Evolutionary conservation across 1,139 yeast genomes (phyloP), one percentile per base, ranked within the genome.

Genomic region (Kodamaea anthophila): DNA sequence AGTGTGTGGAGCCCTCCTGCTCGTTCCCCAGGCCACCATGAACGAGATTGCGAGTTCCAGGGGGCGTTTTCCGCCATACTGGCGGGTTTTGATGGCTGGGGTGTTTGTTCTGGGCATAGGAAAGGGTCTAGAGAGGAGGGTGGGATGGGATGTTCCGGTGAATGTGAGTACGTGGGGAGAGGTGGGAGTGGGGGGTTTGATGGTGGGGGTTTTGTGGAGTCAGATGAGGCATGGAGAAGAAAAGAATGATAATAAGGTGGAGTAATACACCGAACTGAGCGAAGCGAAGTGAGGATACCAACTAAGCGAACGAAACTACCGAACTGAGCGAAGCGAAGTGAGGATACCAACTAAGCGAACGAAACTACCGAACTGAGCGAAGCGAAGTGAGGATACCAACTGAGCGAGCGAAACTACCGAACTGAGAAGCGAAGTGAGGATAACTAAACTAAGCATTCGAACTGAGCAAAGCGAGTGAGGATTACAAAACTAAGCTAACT

Each of bases 21-120:
- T 44, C 7, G 12, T 47, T 3, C 67, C 70, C 1, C 65, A 61
- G 29, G 28, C 55, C 5, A 36, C 46, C 22, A 44, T 57, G 43
- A 57, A 57, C 30, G 55, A 53, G 53, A 44, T 50, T 15, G 44
- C 40, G 14, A 36, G 37, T 23, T 36, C 39, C 13, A 43, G 41
- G 11, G 29, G 35, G 13, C 58, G 59, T 0, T 28, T 37, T 13
- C 42, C 35, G 23, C 36, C 26, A 5, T 25, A 31, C 21, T 48
- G 44, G 38, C 15, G 40, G n/a, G 9, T 14, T 8, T 20, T 33
- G 13, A 37, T 41, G 41, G 13, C 31, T 6, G 32, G 39, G 1
- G 15, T 33, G 19, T 15, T 16, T 2, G 30, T 32, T n/a, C 18
- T 35, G 5, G 29, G 22, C 4, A 22, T 18, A 21, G 45, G 33